These are phyloP conservation scores for Aspergillus jensenii DNA, from an alignment of 2,329 filamentous ascomycete species.

Conservation along the genomic window DNA sequence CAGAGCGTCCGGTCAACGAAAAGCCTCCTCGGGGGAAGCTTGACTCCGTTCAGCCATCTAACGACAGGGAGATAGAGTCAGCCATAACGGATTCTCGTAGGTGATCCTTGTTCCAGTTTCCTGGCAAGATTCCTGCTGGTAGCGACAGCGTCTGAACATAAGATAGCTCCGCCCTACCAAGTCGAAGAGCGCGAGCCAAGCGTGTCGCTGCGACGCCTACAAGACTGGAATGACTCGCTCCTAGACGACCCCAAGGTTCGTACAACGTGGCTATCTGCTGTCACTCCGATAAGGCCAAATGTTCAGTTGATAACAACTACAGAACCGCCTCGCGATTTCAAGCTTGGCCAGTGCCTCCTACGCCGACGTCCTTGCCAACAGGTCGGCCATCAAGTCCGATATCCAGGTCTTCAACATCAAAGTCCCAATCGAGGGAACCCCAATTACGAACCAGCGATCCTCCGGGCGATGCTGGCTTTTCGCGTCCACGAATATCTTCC, in stretches of 20 bases:
- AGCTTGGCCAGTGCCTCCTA: slow-evolving; percentile 60
- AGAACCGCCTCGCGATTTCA: slow-evolving; percentile 72
- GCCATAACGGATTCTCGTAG: not conserved
- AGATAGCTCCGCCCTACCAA: slow-evolving; percentile 13
- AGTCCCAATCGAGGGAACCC: slow-evolving; percentile 77
- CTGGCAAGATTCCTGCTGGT: not conserved
- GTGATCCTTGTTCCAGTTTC: not conserved
- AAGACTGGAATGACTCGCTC: slow-evolving; percentile 27
- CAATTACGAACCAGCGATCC: slow-evolving; percentile 79
- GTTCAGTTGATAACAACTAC: not conserved
- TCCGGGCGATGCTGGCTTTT: slow-evolving; percentile 92
- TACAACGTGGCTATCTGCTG: not conserved
- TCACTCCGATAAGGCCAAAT: too few species aligned
- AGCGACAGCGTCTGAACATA: not conserved
- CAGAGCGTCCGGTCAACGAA: not conserved
- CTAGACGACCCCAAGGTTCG: slow-evolving; percentile 28
- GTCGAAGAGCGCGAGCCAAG: slow-evolving; percentile 6
- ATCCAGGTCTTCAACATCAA: slow-evolving; percentile 80
- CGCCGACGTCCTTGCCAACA: slow-evolving; percentile 64
- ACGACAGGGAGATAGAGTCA: too few species aligned
- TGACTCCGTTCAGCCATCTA: too few species aligned
- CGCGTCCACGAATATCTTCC: slow-evolving; percentile 86
- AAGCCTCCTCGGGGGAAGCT: not conserved
- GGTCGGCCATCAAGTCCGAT: slow-evolving; percentile 63
- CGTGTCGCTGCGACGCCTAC: slow-evolving; percentile 19